A percentile compares a stretch with the other conserved stretches of the same genome.
These are phyloP conservation scores for Diphasiastrum complanatum DNA, from an alignment of 83 land plant species.

Conservation along the genomic window DNA sequence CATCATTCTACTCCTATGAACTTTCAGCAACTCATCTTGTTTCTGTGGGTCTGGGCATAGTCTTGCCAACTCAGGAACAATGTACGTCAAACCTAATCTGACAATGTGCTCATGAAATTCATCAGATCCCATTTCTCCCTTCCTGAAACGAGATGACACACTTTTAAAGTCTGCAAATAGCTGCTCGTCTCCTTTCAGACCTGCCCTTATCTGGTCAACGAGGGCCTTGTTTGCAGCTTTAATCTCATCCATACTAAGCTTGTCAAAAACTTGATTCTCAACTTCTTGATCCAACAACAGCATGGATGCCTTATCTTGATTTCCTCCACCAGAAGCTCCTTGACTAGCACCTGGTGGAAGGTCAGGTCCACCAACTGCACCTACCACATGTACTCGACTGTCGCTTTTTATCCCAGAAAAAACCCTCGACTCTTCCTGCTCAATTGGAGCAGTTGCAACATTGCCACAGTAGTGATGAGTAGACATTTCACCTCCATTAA, in stretches of 20 bases:
- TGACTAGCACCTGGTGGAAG: slow-evolving; percentile 14
- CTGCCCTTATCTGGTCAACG: slow-evolving; percentile 62
- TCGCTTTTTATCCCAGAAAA: slow-evolving; percentile 5
- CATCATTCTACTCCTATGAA: slow-evolving; percentile 37
- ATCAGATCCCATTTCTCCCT: slow-evolving; percentile 47
- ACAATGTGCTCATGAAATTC: slow-evolving; percentile 50
- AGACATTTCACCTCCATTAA: neutral
- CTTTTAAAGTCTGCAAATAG: slow-evolving; percentile 61
- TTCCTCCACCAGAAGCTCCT: slow-evolving; percentile 22
- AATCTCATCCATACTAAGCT: slow-evolving; percentile 45
- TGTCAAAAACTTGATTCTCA: too few relatives aligned
- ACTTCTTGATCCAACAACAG: too few relatives aligned
- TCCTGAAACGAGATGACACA: slow-evolving; percentile 59
- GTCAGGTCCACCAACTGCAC: slow-evolving; percentile 12
- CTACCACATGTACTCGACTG: neutral
- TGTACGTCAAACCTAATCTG: slow-evolving; percentile 61
- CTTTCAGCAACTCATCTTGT: slow-evolving; percentile 64
- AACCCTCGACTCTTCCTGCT: neutral
- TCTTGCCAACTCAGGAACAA: slow-evolving; percentile 76
- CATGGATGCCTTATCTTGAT: too few relatives aligned
- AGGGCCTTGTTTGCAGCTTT: slow-evolving; percentile 72
- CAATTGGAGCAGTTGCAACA: neutral
- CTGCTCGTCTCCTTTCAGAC: slow-evolving; percentile 57
- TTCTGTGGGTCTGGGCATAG: slow-evolving; percentile 82
- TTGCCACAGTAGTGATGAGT: neutral